phyloP scores from a whole-genome alignment of 177 flowering plant genomes.

The Vitis hybrid region DNA sequence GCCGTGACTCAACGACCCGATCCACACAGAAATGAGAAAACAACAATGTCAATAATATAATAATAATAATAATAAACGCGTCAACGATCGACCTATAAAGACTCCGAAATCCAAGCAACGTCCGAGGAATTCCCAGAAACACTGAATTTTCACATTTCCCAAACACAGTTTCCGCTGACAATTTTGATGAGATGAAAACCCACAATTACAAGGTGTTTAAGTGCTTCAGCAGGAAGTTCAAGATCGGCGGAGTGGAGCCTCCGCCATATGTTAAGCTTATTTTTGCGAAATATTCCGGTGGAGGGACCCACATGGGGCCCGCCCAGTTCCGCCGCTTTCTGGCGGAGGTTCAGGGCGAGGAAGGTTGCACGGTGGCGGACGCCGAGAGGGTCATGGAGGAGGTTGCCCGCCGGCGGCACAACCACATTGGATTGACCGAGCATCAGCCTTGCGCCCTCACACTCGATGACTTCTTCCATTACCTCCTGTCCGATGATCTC shows the following conservation, averaged over 20 bases:
- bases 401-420: constrained; percentile 39
- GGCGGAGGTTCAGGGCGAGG: constrained; percentile 57
- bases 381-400: constrained; percentile 46
- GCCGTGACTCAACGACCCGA: too few species aligned
- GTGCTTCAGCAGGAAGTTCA: constrained; percentile 76
- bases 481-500: constrained; percentile 62
- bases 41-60: too few species aligned
- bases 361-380: constrained; percentile 26
- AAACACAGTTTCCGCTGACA: too few species aligned
- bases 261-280: constrained; percentile 60
- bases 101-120: too few species aligned
- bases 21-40: too few species aligned
- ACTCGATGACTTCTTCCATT: constrained; percentile 69
- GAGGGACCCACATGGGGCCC: constrained; percentile 40
- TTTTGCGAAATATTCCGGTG: constrained; percentile 42
- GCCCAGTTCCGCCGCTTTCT: constrained; percentile 69
- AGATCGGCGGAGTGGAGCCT: constrained; percentile 52
- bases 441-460: constrained; percentile 22
- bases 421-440: constrained; percentile 19
- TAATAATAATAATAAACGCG: too few species aligned
- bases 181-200: constrained; percentile 37
- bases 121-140: too few species aligned
- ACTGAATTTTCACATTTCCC: too few species aligned
- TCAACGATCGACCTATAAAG: too few species aligned
- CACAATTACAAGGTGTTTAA: constrained; percentile 73